phyloP scores from a whole-genome alignment of 1,139 yeast genomes.

The Hansenula sp. region DNA sequence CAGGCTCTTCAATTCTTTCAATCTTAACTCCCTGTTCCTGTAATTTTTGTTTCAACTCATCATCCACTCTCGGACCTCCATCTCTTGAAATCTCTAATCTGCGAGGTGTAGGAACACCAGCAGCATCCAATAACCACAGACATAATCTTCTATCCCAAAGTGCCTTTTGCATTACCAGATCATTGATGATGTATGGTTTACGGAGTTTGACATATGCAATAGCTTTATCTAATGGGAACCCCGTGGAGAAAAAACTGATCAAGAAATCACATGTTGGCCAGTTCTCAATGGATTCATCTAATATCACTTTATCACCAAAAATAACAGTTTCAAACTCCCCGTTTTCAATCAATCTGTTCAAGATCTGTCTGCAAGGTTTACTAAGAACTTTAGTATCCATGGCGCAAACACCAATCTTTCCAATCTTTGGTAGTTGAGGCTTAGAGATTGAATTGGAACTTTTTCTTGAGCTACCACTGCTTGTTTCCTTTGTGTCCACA shows the following conservation, averaged over 20 bases:
- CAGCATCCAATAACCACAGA: slow-evolving; percentile 72
- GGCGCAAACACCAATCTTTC: slow-evolving; percentile 97
- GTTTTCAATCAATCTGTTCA: slow-evolving; percentile 81
- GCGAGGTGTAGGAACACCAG: slow-evolving; percentile 82
- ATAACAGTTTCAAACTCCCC: slow-evolving; percentile 97
- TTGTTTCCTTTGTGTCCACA: slow-evolving; percentile 16
- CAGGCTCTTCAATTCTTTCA: slow-evolving; percentile 56
- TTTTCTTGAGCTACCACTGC: slow-evolving; percentile 25
- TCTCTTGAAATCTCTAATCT: slow-evolving; percentile 89
- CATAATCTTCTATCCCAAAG: slow-evolving; percentile 96
- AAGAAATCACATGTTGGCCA: slow-evolving; percentile 99
- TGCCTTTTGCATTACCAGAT: slow-evolving; percentile 84
- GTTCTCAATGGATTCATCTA: slow-evolving; percentile 89
- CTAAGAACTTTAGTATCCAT: slow-evolving; percentile 97
- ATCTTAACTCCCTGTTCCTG: slow-evolving; percentile 56
- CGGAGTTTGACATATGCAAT: slow-evolving; percentile 84
- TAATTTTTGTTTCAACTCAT: slow-evolving; percentile 52
- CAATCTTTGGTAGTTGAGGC: slow-evolving; percentile 66
- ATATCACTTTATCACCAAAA: slow-evolving; percentile 94
- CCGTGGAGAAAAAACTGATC: slow-evolving; percentile 89
- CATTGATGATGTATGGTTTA: slow-evolving; percentile 87
- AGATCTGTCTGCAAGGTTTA: slow-evolving; percentile 90
- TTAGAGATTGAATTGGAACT: slow-evolving; percentile 24
- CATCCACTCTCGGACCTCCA: slow-evolving; percentile 90
- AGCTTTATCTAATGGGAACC: slow-evolving; percentile 95